Evolutionary conservation across 2,329 filamentous ascomycete genomes (phyloP), one percentile per base, ranked within the genome.

Genomic region (Fusarium globosum): DNA sequence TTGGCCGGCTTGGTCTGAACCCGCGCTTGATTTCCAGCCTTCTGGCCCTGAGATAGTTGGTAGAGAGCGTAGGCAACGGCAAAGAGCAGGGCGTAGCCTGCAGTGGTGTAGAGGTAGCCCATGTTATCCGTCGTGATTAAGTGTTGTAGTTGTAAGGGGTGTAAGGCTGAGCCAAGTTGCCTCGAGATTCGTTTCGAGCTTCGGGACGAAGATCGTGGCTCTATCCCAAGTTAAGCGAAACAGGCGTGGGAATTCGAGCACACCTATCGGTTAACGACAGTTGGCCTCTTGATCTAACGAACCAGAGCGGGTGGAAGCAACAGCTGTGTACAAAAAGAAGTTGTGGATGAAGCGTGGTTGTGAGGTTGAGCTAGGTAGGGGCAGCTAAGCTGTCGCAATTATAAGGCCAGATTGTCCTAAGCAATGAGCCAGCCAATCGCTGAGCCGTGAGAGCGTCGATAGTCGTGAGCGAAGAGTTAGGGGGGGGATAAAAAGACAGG

Each of bases 1-100:
- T 82, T 83, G 63, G 73, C 66, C 20, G 72, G 59, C 70, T 82
- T 83, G 43, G 77, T 55, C 48, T 78, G 70, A 12, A 76, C 70
- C 35, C 69, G 68, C 41, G 78, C 72, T 67, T 81, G 75, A 63
- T 79, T 81, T 65, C 80, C 81, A 61, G 76, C 74, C 70, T 80
- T 79, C 65, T 79, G 76, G 33, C 80, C 82, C 36, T 49, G 33
- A n/a, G 82, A 81, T 20, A 82, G 61, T 10, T 79, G 78, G 68
- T 83, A 85, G 51, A 80, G 59, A 51, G 77, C 72, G 68, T 81
- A 82, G 68, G 82, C 81, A 46, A 84, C 39, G 39, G 79, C 82
- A 68, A 82, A 73, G 13, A 85, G 66, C 55, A 82, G 68, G 71
- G 79, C 80, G 66, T 85, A 85, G 57, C 80, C 81, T 61, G 78